Conservation (phyloP, 2,329 filamentous ascomycete genomes). For the Pyrenophora teres region DNA sequence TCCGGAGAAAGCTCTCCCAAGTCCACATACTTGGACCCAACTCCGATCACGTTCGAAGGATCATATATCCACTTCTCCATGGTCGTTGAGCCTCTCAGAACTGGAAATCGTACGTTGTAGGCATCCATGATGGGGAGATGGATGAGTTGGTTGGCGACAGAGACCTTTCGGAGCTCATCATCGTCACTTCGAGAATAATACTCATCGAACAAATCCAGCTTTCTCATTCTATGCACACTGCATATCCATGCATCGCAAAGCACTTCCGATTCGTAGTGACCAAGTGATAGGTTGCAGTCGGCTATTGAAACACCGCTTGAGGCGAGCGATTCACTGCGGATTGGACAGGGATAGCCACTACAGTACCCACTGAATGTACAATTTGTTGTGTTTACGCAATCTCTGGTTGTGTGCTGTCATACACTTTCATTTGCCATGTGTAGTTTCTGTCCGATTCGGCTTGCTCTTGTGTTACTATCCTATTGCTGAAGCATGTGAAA, state of each 20-base stretch:
- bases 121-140: conserved; percentile 27
- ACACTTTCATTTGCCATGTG: conserved; percentile 22
- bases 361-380: conserved; percentile 9
- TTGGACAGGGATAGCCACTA: conserved; percentile 22
- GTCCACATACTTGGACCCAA: conserved; percentile 16
- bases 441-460: conserved; percentile 12
- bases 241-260: conserved; percentile 27
- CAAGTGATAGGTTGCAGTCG: conserved; percentile 21
- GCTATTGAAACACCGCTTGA: conserved; percentile 20
- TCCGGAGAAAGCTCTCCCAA: conserved; percentile 26
- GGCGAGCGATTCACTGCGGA: conserved; percentile 26
- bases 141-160: conserved; percentile 11
- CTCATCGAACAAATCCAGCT: conserved; percentile 23
- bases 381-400: conserved; percentile 1
- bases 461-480: conserved; percentile 2
- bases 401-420: not conserved
- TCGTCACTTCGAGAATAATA: conserved; percentile 20
- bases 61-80: conserved; percentile 25
- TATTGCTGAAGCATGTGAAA: conserved; percentile 28
- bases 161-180: conserved; percentile 8
- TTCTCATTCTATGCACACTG: conserved; percentile 22
- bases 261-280: conserved; percentile 27
- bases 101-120: conserved; percentile 9
- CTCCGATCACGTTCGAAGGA: conserved; percentile 25
- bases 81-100: conserved; percentile 25